A percentile compares a stretch with the other conserved stretches of the same genome.
phyloP scores from a whole-genome alignment of 1,284 basidiomycete genomes.

The Ceratobasidium sp. region DNA sequence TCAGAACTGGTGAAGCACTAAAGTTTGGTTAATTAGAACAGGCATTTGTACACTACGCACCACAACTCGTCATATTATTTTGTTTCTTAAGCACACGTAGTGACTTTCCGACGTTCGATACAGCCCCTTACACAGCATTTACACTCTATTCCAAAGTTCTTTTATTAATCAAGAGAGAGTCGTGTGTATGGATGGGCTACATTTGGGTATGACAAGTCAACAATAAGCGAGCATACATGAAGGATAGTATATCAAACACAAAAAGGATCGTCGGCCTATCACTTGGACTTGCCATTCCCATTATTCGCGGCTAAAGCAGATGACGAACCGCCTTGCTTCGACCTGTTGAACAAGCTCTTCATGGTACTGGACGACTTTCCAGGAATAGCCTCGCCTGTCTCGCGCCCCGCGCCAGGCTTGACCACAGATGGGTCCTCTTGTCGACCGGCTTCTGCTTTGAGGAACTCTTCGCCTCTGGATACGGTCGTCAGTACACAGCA shows the following conservation, averaged over 20 bases:
- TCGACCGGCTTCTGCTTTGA: conserved; percentile 60
- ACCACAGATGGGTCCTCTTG: conserved; percentile 62
- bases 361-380: conserved; percentile 31
- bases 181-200: neutral
- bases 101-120: neutral
- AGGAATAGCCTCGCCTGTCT: conserved; percentile 56
- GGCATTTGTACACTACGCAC: conserved; percentile 2
- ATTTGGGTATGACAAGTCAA: conserved; percentile 4
- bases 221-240: conserved; percentile 8
- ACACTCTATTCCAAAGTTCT: neutral
- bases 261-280: neutral
- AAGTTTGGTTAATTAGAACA: neutral
- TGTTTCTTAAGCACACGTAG: neutral
- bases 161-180: neutral
- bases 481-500: conserved; percentile 5
- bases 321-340: conserved; percentile 20
- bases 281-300: conserved; percentile 1
- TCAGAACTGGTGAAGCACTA: neutral
- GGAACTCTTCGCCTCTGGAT: conserved; percentile 67
- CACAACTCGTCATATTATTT: conserved; percentile 17
- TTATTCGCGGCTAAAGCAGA: conserved; percentile 13
- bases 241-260: conserved; percentile 11
- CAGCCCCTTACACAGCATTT: neutral
- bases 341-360: conserved; percentile 32
- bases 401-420: conserved; percentile 67